These are phyloP conservation scores for Eleusine coracana DNA, from an alignment of 176 grass and related monocot species.

Conservation along the genomic window DNA sequence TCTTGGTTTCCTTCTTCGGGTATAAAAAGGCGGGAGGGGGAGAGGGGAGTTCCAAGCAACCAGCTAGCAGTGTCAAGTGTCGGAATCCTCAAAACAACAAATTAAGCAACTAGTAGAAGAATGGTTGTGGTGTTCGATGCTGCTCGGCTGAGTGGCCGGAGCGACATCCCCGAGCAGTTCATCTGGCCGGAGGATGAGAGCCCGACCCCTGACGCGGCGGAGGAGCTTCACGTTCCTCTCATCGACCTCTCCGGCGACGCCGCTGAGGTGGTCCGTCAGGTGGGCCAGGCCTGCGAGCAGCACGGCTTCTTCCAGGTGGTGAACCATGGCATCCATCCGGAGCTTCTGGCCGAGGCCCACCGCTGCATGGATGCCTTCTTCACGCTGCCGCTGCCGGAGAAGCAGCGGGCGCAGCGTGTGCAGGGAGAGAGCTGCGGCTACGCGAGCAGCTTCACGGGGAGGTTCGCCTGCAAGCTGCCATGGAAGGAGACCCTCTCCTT, in stretches of 20 bases:
- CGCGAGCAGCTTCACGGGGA: slow-evolving; percentile 90
- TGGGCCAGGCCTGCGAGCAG: slow-evolving; percentile 53
- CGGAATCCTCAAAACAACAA: neutral
- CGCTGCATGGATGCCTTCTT: slow-evolving; percentile 82
- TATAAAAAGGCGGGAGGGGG: slow-evolving; percentile 11
- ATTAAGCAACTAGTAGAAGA: too few species aligned
- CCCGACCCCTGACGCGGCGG: slow-evolving; percentile 49
- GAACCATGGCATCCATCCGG: slow-evolving; percentile 74
- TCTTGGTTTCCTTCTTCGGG: neutral
- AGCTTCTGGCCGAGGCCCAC: slow-evolving; percentile 64
- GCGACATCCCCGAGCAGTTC: slow-evolving; percentile 77
- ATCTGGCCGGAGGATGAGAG: slow-evolving; percentile 78
- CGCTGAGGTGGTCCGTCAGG: slow-evolving; percentile 36
- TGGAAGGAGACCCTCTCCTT: slow-evolving; percentile 99
- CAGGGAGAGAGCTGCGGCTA: slow-evolving; percentile 85
- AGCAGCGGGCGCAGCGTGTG: slow-evolving; percentile 74
- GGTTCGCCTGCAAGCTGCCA: slow-evolving; percentile 80
- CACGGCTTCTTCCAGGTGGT: slow-evolving; percentile 98
- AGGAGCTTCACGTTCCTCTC: slow-evolving; percentile 71
- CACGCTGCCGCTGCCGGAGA: slow-evolving; percentile 63
- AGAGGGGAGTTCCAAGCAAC: neutral
- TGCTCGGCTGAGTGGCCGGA: slow-evolving; percentile 37
- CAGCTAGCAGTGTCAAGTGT: neutral
- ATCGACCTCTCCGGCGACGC: slow-evolving; percentile 69
- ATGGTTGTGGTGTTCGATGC: slow-evolving; percentile 66